phyloP scores from a whole-genome alignment of 805 yeast genomes.

The Kuraishia hungarica region DNA sequence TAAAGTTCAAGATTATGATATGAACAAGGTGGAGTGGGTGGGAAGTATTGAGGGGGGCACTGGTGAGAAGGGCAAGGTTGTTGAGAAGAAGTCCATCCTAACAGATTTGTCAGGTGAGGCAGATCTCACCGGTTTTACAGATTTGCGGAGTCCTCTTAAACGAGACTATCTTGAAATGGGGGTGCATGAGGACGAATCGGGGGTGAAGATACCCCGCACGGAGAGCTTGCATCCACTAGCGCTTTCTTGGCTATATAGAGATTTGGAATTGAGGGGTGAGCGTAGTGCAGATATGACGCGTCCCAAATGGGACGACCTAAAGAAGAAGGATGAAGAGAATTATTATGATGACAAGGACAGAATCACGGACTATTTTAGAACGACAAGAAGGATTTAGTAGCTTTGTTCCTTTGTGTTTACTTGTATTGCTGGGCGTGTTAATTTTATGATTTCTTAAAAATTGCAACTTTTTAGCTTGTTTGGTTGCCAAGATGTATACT shows the following conservation, averaged over 20 bases:
- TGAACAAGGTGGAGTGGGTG: constrained; percentile 20
- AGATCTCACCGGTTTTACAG: too few species aligned
- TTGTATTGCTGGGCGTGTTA: too few species aligned
- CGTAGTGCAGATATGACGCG: constrained; percentile 36
- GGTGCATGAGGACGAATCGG: constrained; percentile 10
- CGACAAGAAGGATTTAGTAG: constrained; percentile 29
- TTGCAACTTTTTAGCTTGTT: too few species aligned
- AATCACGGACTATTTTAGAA: constrained; percentile 39
- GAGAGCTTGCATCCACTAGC: constrained; percentile 68
- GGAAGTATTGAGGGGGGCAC: constrained; percentile 9
- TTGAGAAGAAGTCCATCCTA: too few species aligned
- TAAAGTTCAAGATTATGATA: constrained; percentile 28
- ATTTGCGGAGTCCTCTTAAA: not conserved
- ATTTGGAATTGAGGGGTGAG: constrained; percentile 44
- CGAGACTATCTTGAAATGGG: constrained; percentile 8
- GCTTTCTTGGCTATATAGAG: constrained; percentile 52
- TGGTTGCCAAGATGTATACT: too few species aligned
- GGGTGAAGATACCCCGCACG: constrained; percentile 30
- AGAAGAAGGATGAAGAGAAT: constrained; percentile 25
- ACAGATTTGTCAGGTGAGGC: not conserved
- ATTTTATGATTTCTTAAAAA: too few species aligned
- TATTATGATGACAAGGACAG: constrained; percentile 37
- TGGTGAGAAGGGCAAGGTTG: constrained; percentile 9
- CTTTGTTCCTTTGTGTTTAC: too few species aligned
- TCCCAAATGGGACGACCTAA: constrained; percentile 50